phyloP scores from a whole-genome alignment of 176 grass and related monocot genomes.

The Echinochloa phyllopogon region DNA sequence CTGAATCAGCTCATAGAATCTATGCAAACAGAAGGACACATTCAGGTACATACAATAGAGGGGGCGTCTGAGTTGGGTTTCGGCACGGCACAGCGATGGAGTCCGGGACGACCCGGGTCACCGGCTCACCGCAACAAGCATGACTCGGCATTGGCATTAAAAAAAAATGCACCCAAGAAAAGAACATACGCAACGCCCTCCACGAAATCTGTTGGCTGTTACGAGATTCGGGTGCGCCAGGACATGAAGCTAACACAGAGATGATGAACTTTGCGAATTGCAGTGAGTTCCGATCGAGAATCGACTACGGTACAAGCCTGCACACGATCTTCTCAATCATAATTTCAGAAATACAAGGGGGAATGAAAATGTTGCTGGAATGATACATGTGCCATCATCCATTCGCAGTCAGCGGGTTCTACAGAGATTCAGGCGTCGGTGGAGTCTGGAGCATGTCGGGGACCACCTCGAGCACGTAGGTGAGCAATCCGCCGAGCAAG shows the following conservation, averaged over 20 bases:
- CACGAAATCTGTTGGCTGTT: background rate
- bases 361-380: background rate
- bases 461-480: slow-evolving; percentile 69
- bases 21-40: too few species aligned
- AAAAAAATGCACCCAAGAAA: too few species aligned
- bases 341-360: too few species aligned
- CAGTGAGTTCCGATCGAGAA: background rate
- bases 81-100: too few species aligned
- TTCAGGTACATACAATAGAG: too few species aligned
- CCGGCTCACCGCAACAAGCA: too few species aligned
- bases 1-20: too few species aligned
- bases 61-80: too few species aligned
- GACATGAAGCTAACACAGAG: background rate
- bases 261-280: background rate
- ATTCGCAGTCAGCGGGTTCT: slow-evolving; percentile 18
- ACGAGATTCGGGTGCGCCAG: background rate
- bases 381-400: background rate
- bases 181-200: too few species aligned
- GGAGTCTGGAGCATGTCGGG: slow-evolving; percentile 50
- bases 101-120: too few species aligned
- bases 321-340: background rate
- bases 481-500: slow-evolving; percentile 72
- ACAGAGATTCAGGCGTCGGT: slow-evolving; percentile 10
- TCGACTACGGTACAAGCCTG: background rate
- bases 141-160: too few species aligned